A percentile compares a stretch with the other conserved stretches of the same genome.
Conservation (phyloP, 139 green algal genomes). For the Chlorella vulgaris region DNA sequence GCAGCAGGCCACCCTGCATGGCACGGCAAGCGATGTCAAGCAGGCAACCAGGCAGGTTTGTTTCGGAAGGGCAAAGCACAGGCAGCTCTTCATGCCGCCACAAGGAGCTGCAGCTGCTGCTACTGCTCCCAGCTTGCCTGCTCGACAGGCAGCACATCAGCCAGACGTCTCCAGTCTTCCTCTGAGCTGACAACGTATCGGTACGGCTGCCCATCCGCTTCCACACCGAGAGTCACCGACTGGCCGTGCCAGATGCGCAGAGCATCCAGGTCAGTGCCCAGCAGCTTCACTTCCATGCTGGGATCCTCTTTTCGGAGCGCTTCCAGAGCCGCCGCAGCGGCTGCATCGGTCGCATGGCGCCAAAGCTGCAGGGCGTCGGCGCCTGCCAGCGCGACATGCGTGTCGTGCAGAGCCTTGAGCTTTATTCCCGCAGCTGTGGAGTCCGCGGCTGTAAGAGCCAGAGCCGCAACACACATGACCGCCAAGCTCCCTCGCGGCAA, state of each 20-base stretch:
- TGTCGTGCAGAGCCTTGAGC: background rate
- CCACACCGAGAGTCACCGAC: conserved; percentile 17
- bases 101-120: too few species aligned
- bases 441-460: too few species aligned
- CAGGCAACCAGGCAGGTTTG: too few species aligned
- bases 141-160: background rate
- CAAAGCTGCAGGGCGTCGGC: conserved; percentile 1
- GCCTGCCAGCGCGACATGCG: background rate
- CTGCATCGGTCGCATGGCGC: background rate
- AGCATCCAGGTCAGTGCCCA: conserved; percentile 12
- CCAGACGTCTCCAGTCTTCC: conserved; percentile 26
- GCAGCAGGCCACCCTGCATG: conserved; percentile 31
- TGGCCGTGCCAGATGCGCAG: conserved; percentile 44
- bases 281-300: conserved; percentile 3
- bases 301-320: background rate
- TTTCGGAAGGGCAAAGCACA: too few species aligned
- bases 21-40: background rate
- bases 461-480: too few species aligned
- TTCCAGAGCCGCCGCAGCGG: background rate
- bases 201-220: conserved; percentile 18
- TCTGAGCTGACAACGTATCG: conserved; percentile 5
- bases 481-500: too few species aligned
- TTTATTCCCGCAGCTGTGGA: too few species aligned
- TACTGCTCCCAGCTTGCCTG: conserved; percentile 14
- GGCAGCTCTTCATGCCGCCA: too few species aligned